Evolutionary conservation across 2,329 filamentous ascomycete genomes (phyloP), one percentile per base, ranked within the genome.

Genomic region (Chrysoporthe puriensis): DNA sequence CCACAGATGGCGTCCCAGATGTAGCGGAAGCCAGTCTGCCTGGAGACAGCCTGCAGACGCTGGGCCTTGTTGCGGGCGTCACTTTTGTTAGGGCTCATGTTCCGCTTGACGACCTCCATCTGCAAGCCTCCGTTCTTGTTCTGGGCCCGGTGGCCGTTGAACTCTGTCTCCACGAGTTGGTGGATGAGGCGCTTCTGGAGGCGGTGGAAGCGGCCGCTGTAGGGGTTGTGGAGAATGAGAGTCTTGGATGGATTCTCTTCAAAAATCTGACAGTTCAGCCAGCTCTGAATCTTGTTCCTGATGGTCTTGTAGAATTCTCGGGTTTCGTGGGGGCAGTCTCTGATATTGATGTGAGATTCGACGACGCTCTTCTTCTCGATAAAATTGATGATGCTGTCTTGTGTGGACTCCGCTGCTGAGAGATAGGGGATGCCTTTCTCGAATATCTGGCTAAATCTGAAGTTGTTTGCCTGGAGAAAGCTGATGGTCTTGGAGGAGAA

Each of bases 1-100:
- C 77, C 77, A 2, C 73, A 66, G 18, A 79, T 69, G 43, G 77
- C 77, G 56, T 79, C 78, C n/a, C 79, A 72, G 16, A 80, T 56
- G 34, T 76, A 72, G 32, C 76, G 72, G 21, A 77, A 69, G 26
- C 42, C 74, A 36, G 59, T 71, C 58, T 75, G 74, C 7, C 43
- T 62, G 1, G n/a, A 9, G 1, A 76, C 26, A 2, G 72, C 68
- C 0, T 43, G 16, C 2, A 52, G 32, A 1, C 71, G 67, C 6
- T 62, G 56, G 1, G 63, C 44, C 3, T 56, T 32, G 13, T 36
- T 14, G 13, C 21, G 34, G 14, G 6, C 42, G 13, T 34, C 26
- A 1, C 5, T 58, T 34, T 67, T 42, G 11, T 67, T 34, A 16
- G 72, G 69, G 1, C 11, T 18, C 8, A 64, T 36, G 18, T 69